Conservation (phyloP, 202 grass and related monocot species). For the Schoenoplectus tabernaemontani region DNA sequence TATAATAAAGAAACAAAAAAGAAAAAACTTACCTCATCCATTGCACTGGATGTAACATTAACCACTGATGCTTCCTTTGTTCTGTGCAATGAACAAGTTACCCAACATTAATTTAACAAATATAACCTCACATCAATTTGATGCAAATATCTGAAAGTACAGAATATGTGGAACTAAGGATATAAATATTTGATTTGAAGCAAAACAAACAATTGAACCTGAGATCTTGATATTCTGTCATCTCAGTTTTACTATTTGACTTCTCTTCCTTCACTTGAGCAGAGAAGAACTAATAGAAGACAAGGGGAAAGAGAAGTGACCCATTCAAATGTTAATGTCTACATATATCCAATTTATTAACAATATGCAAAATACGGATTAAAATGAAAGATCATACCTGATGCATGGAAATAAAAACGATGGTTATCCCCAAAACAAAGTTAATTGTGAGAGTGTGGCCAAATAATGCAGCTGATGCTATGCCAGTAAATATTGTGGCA, state of each 20-base stretch:
- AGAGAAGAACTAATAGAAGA: constrained; percentile 66
- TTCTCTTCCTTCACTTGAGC: constrained; percentile 77
- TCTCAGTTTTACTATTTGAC: constrained; percentile 59
- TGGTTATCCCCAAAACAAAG: constrained; percentile 93
- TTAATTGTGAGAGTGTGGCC: constrained; percentile 87
- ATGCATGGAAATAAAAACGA: constrained; percentile 99
- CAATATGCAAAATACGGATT: constrained; percentile 11
- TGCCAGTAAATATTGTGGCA: constrained; percentile 89
- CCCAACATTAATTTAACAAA: constrained; percentile 29
- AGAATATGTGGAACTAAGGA: not conserved
- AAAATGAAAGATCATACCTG: constrained; percentile 49
- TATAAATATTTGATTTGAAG: not conserved
- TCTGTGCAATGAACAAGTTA: constrained; percentile 37
- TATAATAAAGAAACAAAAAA: not conserved
- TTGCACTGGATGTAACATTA: constrained; percentile 38
- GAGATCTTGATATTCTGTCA: constrained; percentile 46
- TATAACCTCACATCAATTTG: constrained; percentile 1
- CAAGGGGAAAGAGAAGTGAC: not conserved
- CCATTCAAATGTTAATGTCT: not conserved
- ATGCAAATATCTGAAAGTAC: not conserved
- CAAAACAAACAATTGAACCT: constrained; percentile 34
- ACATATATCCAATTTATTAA: not conserved
- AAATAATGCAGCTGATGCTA: constrained; percentile 86
- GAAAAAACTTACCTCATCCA: constrained; percentile 67
- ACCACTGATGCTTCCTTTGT: constrained; percentile 38